Evolutionary conservation across 129 eudicot species (phyloP).

Genomic region (Centella asiatica): DNA sequence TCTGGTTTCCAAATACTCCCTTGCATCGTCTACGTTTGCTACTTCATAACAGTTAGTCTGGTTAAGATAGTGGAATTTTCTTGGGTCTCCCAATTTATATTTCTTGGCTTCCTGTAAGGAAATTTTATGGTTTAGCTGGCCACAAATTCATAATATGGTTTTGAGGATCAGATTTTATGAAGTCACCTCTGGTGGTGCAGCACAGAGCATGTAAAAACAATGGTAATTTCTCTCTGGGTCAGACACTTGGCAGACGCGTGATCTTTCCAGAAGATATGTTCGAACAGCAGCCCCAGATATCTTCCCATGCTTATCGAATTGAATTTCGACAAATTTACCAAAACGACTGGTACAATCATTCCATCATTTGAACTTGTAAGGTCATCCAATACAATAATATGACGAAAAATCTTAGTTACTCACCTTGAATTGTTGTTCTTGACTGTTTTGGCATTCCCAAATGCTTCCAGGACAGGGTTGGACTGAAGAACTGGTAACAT

Average conservation of each 20-base stretch:
- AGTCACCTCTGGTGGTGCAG: slow-evolving; percentile 93
- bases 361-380: slow-evolving; percentile 29
- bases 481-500: slow-evolving; percentile 43
- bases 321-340: slow-evolving; percentile 99
- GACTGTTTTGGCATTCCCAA: slow-evolving; percentile 96
- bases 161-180: slow-evolving; percentile 7
- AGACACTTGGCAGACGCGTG: slow-evolving; percentile 94
- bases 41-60: slow-evolving; percentile 90
- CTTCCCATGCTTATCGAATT: slow-evolving; percentile 82
- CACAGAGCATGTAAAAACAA: slow-evolving; percentile 95
- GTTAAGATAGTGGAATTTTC: slow-evolving; percentile 79
- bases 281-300: slow-evolving; percentile 95
- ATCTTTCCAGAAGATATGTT: slow-evolving; percentile 94
- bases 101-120: slow-evolving; percentile 62
- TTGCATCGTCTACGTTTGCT: slow-evolving; percentile 80
- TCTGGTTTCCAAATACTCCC: slow-evolving; percentile 86
- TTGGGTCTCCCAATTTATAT: slow-evolving; percentile 82
- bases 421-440: slow-evolving; percentile 97
- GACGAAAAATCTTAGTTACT: slow-evolving; percentile 10
- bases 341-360: slow-evolving; percentile 81
- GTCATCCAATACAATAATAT: not conserved
- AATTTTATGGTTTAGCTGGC: slow-evolving; percentile 6
- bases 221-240: slow-evolving; percentile 98
- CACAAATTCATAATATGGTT: not conserved
- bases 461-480: slow-evolving; percentile 96